Evolutionary conservation across 2,329 filamentous ascomycete species (phyloP).

Genomic region (Clarireedia paspali): DNA sequence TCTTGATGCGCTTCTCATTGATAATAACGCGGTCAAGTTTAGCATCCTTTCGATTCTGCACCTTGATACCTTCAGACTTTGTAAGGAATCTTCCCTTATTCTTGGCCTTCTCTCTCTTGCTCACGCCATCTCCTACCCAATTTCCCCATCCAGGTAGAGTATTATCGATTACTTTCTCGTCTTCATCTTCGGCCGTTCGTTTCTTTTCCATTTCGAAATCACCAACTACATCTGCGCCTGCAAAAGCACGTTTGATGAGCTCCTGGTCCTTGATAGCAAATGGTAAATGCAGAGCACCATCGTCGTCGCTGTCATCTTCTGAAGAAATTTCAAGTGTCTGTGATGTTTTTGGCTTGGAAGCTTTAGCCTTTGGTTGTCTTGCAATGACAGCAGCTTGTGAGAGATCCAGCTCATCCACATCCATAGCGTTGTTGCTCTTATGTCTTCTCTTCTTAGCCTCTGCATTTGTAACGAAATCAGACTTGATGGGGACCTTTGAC

Average conservation of each 20-base stretch:
- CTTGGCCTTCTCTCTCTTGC: constrained; percentile 57
- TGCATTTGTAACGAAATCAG: constrained; percentile 18
- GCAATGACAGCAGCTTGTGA: constrained; percentile 27
- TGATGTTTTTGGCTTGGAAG: constrained; percentile 21
- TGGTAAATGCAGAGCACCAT: constrained; percentile 45
- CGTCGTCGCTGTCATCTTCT: constrained; percentile 33
- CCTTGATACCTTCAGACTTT: constrained; percentile 66
- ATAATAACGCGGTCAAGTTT: constrained; percentile 82
- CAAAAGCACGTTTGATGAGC: constrained; percentile 77
- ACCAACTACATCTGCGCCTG: constrained; percentile 73
- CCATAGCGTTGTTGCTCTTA: constrained; percentile 26
- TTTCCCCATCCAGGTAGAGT: constrained; percentile 91
- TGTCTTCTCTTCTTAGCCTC: constrained; percentile 27
- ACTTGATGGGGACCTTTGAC: constrained; percentile 25
- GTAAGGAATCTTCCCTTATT: constrained; percentile 55
- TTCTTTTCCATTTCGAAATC: constrained; percentile 79
- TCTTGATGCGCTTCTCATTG: constrained; percentile 83
- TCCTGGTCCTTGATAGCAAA: constrained; percentile 54
- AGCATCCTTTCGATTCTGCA: constrained; percentile 70
- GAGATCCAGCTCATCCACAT: constrained; percentile 28
- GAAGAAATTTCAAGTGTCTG: constrained; percentile 22
- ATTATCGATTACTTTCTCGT: constrained; percentile 73
- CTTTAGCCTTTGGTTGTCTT: constrained; percentile 22
- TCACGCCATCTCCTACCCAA: constrained; percentile 81
- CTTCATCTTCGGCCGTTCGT: constrained; percentile 63